phyloP scores from a whole-genome alignment of 257 asterid species.

The Solanum boliviense region DNA sequence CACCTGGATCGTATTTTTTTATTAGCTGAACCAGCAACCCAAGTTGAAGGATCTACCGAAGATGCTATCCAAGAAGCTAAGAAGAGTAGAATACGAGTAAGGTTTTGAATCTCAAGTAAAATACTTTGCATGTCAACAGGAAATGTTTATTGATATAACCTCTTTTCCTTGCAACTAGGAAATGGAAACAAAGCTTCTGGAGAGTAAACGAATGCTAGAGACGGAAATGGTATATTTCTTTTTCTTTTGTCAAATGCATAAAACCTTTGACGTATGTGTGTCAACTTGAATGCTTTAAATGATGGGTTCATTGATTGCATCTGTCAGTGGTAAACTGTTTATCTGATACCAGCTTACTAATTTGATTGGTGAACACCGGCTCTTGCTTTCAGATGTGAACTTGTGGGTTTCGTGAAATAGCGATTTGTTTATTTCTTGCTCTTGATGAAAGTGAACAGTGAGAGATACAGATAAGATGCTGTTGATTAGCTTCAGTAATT shows the following conservation, averaged over 20 bases:
- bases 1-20: conserved; percentile 80
- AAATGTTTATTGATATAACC: not conserved
- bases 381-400: not conserved
- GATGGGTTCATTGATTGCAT: not conserved
- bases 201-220: conserved; percentile 52
- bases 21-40: conserved; percentile 97
- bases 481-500: not conserved
- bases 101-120: conserved; percentile 14
- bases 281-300: not conserved
- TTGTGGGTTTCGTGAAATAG: not conserved
- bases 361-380: not conserved
- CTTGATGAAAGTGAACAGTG: not conserved
- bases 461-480: not conserved
- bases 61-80: conserved; percentile 90
- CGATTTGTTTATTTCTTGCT: not conserved
- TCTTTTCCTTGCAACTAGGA: conserved; percentile 39
- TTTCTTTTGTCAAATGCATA: not conserved
- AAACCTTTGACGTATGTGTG: not conserved
- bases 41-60: conserved; percentile 87
- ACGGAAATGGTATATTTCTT: conserved; percentile 64
- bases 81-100: conserved; percentile 75
- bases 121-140: not conserved
- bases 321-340: not conserved
- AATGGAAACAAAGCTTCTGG: conserved; percentile 82
- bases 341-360: not conserved